Conservation (phyloP, 441 rosid genomes). For the Erodium moschatum region DNA sequence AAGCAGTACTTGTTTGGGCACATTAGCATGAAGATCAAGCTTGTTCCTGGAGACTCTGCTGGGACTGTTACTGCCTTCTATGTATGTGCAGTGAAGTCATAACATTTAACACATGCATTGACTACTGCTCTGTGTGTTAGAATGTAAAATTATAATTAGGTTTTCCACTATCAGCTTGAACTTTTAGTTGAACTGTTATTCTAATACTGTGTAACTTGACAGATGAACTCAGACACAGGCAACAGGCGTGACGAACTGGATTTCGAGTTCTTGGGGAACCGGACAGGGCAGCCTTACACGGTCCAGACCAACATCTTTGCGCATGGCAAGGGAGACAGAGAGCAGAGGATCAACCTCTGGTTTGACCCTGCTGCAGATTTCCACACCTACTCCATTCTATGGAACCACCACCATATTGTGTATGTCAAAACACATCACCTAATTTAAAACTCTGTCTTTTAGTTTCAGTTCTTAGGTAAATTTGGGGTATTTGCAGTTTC, state of each 20-base stretch:
- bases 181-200: background rate
- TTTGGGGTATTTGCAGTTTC: constrained; percentile 13
- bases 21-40: constrained; percentile 67
- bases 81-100: constrained; percentile 21
- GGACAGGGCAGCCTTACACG: constrained; percentile 22
- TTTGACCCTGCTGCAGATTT: constrained; percentile 25
- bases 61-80: constrained; percentile 72
- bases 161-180: too few species aligned
- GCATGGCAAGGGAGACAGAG: constrained; percentile 20
- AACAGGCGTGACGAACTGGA: constrained; percentile 20
- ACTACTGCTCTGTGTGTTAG: too few species aligned
- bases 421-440: background rate
- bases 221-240: constrained; percentile 11
- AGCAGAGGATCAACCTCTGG: constrained; percentile 23
- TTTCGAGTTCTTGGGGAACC: constrained; percentile 15
- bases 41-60: constrained; percentile 61
- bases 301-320: constrained; percentile 22
- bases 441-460: too few species aligned
- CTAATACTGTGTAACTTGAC: too few species aligned
- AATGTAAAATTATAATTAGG: too few species aligned
- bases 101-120: background rate
- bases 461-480: background rate
- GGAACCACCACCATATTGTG: constrained; percentile 24
- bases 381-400: constrained; percentile 25
- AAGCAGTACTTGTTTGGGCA: constrained; percentile 45